Evolutionary conservation across 2,329 filamentous ascomycete genomes (phyloP).

Genomic region (Botrytis pseudocinerea): DNA sequence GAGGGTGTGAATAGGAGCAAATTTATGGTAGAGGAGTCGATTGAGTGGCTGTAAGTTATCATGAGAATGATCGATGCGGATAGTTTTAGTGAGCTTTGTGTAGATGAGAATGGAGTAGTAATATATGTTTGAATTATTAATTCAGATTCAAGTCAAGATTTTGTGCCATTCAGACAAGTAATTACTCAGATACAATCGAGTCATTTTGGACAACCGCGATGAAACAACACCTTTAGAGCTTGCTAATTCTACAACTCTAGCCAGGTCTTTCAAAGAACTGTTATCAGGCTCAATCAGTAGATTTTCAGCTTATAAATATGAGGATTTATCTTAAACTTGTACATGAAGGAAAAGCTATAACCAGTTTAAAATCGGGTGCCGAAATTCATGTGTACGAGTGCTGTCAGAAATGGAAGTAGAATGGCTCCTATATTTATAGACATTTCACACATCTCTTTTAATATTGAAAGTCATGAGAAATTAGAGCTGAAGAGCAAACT

Average conservation of each 20-base stretch:
- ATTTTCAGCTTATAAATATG: background rate
- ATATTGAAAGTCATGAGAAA: fast-evolving
- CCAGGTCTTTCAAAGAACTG: background rate
- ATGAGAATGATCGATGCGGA: background rate
- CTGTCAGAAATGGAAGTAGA: background rate
- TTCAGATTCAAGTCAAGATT: background rate
- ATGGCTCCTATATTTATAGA: background rate
- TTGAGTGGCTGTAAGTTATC: background rate
- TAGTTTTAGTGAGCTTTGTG: background rate
- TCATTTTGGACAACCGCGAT: background rate
- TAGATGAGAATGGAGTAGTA: background rate
- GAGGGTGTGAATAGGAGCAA: background rate
- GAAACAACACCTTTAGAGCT: background rate
- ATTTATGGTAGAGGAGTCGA: background rate
- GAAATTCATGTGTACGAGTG: background rate
- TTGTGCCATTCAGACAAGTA: background rate
- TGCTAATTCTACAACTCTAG: background rate
- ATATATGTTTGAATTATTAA: too few relatives aligned
- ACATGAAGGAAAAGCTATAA: fast-evolving
- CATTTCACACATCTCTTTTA: background rate
- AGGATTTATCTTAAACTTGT: background rate
- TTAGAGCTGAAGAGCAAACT: background rate
- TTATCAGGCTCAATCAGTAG: background rate
- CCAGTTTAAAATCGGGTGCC: fast-evolving
- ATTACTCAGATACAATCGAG: too few relatives aligned